Percentiles rank a stretch among this genome's conserved stretches.
Conservation (phyloP, 2,329 filamentous ascomycete species). For the Magnaporthales sp. region DNA sequence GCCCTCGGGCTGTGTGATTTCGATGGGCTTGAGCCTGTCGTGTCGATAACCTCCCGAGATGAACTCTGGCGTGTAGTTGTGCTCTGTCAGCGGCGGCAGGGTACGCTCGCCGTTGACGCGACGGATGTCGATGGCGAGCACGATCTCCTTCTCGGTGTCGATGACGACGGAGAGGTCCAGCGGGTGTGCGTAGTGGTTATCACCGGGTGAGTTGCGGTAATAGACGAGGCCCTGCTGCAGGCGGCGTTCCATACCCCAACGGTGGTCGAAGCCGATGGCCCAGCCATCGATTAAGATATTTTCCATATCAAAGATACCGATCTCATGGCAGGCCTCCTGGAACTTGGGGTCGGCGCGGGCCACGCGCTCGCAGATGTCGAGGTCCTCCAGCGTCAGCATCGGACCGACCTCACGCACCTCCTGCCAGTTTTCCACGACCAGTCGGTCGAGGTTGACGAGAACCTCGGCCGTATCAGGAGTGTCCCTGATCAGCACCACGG, state of each 20-base stretch:
- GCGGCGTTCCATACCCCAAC: slow-evolving; percentile 62
- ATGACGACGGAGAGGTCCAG: slow-evolving; percentile 34
- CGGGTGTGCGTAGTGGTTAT: slow-evolving; percentile 61
- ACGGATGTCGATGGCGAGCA: slow-evolving; percentile 34
- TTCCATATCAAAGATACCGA: slow-evolving; percentile 44
- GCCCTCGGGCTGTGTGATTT: slow-evolving; percentile 68
- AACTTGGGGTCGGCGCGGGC: slow-evolving; percentile 14
- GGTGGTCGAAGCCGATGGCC: slow-evolving; percentile 76
- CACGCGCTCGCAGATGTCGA: slow-evolving; percentile 64
- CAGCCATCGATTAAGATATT: slow-evolving; percentile 80
- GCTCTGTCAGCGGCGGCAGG: slow-evolving; percentile 30
- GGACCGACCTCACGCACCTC: slow-evolving; percentile 36
- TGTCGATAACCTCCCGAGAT: slow-evolving; percentile 53
- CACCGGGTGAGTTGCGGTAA: slow-evolving; percentile 63
- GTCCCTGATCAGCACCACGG: slow-evolving; percentile 35
- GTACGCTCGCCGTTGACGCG: slow-evolving; percentile 11
- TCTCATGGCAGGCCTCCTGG: slow-evolving; percentile 18
- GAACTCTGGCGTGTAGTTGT: slow-evolving; percentile 18
- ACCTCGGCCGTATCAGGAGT: slow-evolving; percentile 33
- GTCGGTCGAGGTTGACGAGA: slow-evolving; percentile 37
- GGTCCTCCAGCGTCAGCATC: slow-evolving; percentile 67
- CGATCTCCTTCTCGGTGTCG: slow-evolving; percentile 34
- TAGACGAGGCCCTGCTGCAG: slow-evolving; percentile 79
- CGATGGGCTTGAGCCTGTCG: slow-evolving; percentile 65
- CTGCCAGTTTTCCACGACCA: slow-evolving; percentile 33